Base-by-base conservation (phyloP, 2,329 filamentous ascomycete genomes). In the Neurospora sp. region DNA sequence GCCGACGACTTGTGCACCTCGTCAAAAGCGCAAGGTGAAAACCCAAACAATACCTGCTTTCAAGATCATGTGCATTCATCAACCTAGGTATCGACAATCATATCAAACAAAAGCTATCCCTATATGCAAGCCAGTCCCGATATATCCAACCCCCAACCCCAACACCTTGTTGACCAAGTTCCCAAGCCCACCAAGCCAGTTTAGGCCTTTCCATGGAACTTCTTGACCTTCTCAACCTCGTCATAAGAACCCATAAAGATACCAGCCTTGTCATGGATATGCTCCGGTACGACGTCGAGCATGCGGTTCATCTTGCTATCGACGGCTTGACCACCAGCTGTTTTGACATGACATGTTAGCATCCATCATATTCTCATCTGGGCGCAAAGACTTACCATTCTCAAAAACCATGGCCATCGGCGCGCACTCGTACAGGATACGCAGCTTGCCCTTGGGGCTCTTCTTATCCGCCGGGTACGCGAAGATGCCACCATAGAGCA, bases 321-420 rank as follows among this genome's bases (percentile, higher is more conserved):
- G 69, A 99, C 84, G 19, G 96, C 96, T 81, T 96, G 90, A 72
- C 96, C 96, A 76, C 96, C 96, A 76, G 96, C 93, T 96, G 75
- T 76, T 76, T 5, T 10, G 52, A 5, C 8, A 8, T 4, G 8
- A 43, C 3, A n/a, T 46, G 67, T 73, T 19, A 73, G 69, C 66
- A 52, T n/a, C 17, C 17, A 23, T 23, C 43, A 11, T 36, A n/a
- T 4, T 28, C 8, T 23, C 23, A 23, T 23, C 23, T 23, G 23
- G 23, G 23, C 23, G 23, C 2, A 23, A 19, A 19, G 58, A 84
- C 90, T 82, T 81, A 95, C 92, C 96, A 82, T 99, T 97, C 83
- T 99, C 96, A 81, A 99, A 98, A 7, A 99, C 88, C 90, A 98
- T 92, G 33, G 96, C 96, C 96, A 99, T 99, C 46, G 96, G 96